phyloP scores from a whole-genome alignment of 2,329 filamentous ascomycete genomes.

The Hansfordia pulvinata region DNA sequence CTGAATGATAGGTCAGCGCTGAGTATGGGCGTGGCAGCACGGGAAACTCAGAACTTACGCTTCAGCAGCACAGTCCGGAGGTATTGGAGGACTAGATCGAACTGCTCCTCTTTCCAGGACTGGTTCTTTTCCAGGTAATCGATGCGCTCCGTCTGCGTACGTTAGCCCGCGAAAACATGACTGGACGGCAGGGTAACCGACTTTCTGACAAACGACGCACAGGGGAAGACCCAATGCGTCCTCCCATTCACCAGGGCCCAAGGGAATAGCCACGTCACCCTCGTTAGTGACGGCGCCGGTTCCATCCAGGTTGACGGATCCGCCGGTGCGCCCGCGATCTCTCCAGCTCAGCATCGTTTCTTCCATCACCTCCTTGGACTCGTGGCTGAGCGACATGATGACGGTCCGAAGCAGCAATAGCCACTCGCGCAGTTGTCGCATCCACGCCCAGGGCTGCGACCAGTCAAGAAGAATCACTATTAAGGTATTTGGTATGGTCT shows the following conservation, averaged over 20 bases:
- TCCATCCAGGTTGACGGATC: conserved; percentile 48
- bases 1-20: conserved; percentile 31
- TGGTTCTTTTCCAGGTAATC: conserved; percentile 80
- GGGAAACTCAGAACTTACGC: conserved; percentile 36
- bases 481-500: conserved; percentile 74
- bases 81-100: conserved; percentile 90
- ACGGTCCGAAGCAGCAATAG: conserved; percentile 70
- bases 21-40: conserved; percentile 3
- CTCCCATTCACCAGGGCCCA: conserved; percentile 87
- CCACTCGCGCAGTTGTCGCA: conserved; percentile 81
- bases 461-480: conserved; percentile 91
- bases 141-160: conserved; percentile 64
- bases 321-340: conserved; percentile 56
- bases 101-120: conserved; percentile 90
- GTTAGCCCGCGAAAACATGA: conserved; percentile 2
- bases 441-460: conserved; percentile 87
- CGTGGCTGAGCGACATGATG: conserved; percentile 57
- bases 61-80: conserved; percentile 80
- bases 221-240: conserved; percentile 76
- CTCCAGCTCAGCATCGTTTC: conserved; percentile 73
- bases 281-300: conserved; percentile 46
- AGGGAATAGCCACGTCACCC: conserved; percentile 56
- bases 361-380: conserved; percentile 73
- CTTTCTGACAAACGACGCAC: conserved; percentile 92
- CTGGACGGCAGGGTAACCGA: conserved; percentile 24